Base-by-base conservation (phyloP, 441 rosid genomes). In the Brassica hybrid region DNA sequence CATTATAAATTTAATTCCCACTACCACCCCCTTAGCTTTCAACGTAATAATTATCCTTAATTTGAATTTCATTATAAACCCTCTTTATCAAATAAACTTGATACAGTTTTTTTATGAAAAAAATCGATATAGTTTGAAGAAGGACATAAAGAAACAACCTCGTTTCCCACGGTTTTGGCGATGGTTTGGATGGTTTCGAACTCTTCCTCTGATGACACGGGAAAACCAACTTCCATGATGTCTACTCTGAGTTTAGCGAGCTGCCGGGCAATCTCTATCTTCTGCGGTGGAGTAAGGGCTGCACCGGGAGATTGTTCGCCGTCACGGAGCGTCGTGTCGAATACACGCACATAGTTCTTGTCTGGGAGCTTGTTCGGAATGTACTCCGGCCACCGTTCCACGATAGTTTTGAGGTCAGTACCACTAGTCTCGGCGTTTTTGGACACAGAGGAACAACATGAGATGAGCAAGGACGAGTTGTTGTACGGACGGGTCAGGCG, bases 301-400 rank as follows among this genome's bases (percentile, higher is more conserved):
- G 93, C 98, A 67, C 98, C 98, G 41, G 41, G 41, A 7, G 41
- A 34, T 7, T 92, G 98, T 80, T 94, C 97, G 23, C 98, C 97
- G 65, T 92, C 98, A 36, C 98, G 96, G 78, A 94, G 96, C 34
- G 98, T 61, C 65, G 98, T 92, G 78, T 92, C 97, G 67, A 94
- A 92, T 66, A 94, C 65, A 65, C 98, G 93, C 60, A 34, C 41
- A 0, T 34, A 34, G 41, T 34, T 34, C 41, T 34, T 34, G 41
- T 34, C 41, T 0, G 41, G 64, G 17, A 94, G 88, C 30, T 69
- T 87, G 83, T 76, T 82, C 43, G 97, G 94, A 50, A 87, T 62
- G 76, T 90, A 92, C 0, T 79, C 80, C 0, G 96, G 93, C 6
- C 89, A 88, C 76, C 82, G 38, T 27, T 61, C 65, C 65, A 34